These are phyloP conservation scores for Roridomyces roridus DNA, from an alignment of 768 basidiomycete genomes.

Conservation along the genomic window DNA sequence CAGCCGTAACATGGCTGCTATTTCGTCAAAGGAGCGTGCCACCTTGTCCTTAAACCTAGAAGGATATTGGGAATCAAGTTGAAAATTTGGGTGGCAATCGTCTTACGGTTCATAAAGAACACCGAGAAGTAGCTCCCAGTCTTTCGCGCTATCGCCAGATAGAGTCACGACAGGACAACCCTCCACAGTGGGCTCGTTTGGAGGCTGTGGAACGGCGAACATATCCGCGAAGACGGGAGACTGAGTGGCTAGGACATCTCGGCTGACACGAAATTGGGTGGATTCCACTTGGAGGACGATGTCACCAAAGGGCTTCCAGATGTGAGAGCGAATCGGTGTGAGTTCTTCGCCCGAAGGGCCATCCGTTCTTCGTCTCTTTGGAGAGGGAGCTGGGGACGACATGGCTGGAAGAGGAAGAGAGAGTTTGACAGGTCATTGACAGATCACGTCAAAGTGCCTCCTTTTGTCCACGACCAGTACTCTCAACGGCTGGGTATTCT, in stretches of 20 bases:
- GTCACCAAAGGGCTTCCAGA: conserved; percentile 1
- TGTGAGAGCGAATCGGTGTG: not conserved
- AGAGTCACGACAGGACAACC: not conserved
- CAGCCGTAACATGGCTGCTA: not conserved
- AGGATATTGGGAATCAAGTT: not conserved
- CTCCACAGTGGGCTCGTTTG: conserved; percentile 1
- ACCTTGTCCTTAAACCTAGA: not conserved
- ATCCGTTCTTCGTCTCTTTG: not conserved
- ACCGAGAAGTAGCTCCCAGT: conserved; percentile 14
- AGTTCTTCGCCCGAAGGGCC: no score
- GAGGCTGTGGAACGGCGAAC: conserved; percentile 50
- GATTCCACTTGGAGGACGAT: conserved; percentile 2
- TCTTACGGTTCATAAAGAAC: conserved; percentile 22
- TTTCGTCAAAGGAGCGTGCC: not conserved
- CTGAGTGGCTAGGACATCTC: conserved; percentile 30
- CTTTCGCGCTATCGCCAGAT: conserved; percentile 4
- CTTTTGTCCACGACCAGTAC: no score
- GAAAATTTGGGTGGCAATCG: conserved; percentile 1
- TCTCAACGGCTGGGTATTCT: no score
- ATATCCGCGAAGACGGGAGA: conserved; percentile 56
- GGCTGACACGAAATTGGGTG: conserved; percentile 7
- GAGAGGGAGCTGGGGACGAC: no score
- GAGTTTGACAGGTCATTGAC: no score
- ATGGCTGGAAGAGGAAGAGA: no score
- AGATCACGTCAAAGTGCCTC: no score